A percentile compares a stretch with the other conserved stretches of the same genome.
Conservation (phyloP, 345 rosid genomes). For the Syzygium jambos region DNA sequence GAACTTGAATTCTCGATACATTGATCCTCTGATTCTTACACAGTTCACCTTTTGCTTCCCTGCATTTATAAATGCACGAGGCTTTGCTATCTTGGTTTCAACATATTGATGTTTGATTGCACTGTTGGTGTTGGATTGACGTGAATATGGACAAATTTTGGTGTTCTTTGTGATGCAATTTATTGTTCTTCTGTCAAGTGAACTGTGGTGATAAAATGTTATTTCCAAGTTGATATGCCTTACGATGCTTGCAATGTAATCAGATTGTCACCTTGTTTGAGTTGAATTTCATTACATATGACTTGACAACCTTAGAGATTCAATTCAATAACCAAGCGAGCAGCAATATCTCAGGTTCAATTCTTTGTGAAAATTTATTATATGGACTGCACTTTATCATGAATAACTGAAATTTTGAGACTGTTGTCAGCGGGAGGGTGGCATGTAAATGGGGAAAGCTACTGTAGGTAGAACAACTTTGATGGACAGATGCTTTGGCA, state of each 20-base stretch:
- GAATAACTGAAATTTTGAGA: not conserved
- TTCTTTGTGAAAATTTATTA: accelerated
- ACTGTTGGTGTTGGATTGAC: not conserved
- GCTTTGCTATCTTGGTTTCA: not conserved
- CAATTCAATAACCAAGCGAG: not conserved
- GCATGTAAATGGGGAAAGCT: not conserved
- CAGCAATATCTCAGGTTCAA: not conserved
- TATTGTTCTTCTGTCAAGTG: not conserved
- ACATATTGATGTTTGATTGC: not conserved
- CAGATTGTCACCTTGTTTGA: not conserved
- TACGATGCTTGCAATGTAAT: not conserved
- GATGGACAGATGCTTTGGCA: not conserved
- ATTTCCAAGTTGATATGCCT: not conserved
- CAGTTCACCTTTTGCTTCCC: not conserved
- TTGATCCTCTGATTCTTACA: not conserved
- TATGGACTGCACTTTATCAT: not conserved
- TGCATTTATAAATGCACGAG: not conserved
- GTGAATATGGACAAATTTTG: not conserved
- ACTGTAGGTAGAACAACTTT: not conserved
- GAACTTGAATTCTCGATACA: not conserved
- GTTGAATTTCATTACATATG: not conserved
- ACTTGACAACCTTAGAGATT: not conserved
- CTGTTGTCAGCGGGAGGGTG: accelerated
- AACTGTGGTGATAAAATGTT: not conserved
- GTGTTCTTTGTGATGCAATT: not conserved